Evolutionary conservation across 441 rosid genomes (phyloP).

Genomic region (Iberis amara): DNA sequence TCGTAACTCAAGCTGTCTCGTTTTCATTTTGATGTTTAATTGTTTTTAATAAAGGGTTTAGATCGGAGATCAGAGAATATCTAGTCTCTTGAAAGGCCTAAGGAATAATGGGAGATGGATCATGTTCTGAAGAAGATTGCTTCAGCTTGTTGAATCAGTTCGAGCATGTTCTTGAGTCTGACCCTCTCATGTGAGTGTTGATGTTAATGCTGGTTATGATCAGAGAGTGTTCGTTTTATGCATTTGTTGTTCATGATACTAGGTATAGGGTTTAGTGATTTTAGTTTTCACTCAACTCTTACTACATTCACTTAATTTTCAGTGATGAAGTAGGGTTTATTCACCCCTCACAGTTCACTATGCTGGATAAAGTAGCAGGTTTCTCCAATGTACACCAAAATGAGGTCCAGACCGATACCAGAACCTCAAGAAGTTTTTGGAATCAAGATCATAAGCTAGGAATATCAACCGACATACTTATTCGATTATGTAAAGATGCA

Average conservation of each 20-base stretch:
- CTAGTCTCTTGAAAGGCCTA: background rate
- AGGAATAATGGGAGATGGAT: conserved; percentile 30
- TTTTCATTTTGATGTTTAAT: too few relatives aligned
- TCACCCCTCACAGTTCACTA: conserved; percentile 71
- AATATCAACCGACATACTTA: conserved; percentile 55
- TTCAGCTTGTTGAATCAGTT: conserved; percentile 46
- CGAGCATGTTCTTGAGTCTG: conserved; percentile 58
- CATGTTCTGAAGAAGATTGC: conserved; percentile 24
- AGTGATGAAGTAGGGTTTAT: conserved; percentile 83
- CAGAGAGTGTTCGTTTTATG: background rate
- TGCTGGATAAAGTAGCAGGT: conserved; percentile 40
- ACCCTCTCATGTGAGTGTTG: conserved; percentile 60
- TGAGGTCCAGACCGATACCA: conserved; percentile 22
- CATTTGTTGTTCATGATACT: background rate
- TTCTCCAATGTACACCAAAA: conserved; percentile 4
- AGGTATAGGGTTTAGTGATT: background rate
- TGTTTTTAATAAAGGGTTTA: too few relatives aligned
- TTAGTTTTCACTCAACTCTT: too few relatives aligned
- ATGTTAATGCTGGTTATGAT: background rate
- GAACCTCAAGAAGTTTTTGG: conserved; percentile 44
- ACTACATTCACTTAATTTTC: background rate
- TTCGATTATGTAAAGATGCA: conserved; percentile 55
- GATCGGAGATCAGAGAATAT: too few relatives aligned
- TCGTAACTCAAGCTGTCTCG: too few relatives aligned
- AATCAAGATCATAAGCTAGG: conserved; percentile 72